A percentile compares a stretch with the other conserved stretches of the same genome.
phyloP scores from a whole-genome alignment of 2,329 filamentous ascomycete species.

The Xylariaceae sp. region DNA sequence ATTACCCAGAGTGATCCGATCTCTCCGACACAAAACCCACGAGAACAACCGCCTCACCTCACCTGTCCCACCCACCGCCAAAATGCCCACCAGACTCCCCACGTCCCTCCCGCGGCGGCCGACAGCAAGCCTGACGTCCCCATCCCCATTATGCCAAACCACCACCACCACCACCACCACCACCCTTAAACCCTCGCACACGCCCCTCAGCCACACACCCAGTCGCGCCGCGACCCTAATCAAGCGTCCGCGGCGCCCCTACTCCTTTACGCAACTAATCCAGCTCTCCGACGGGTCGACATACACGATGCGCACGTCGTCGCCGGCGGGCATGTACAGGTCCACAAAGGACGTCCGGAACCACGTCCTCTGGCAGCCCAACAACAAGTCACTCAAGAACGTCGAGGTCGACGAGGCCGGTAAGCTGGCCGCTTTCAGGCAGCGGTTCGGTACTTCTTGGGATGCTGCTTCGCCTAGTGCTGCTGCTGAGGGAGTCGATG shows the following conservation, averaged over 20 bases:
- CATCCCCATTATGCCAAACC: slow-evolving; percentile 12
- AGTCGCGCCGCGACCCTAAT: slow-evolving; percentile 81
- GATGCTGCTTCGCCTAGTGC: slow-evolving; percentile 48
- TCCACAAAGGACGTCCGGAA: slow-evolving; percentile 81
- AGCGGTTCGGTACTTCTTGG: slow-evolving; percentile 78
- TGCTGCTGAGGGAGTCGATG: slow-evolving; percentile 28
- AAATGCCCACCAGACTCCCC: slow-evolving; percentile 33
- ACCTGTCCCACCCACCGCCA: slow-evolving; percentile 12
- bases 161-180: slow-evolving; percentile 11
- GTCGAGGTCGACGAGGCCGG: slow-evolving; percentile 95
- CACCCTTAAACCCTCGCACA: slow-evolving; percentile 17
- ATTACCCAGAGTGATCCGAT: no score
- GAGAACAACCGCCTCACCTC: neutral
- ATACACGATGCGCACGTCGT: slow-evolving; percentile 75
- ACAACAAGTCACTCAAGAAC: slow-evolving; percentile 73
- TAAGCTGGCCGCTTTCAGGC: slow-evolving; percentile 78
- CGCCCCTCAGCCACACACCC: slow-evolving; percentile 45
- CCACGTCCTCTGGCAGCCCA: slow-evolving; percentile 86
- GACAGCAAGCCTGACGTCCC: slow-evolving; percentile 19
- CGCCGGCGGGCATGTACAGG: slow-evolving; percentile 57
- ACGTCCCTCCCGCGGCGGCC: slow-evolving; percentile 29
- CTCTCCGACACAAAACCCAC: slow-evolving; percentile 10
- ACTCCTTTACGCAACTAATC: slow-evolving; percentile 95
- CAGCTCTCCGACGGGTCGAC: slow-evolving; percentile 88
- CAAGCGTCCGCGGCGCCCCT: slow-evolving; percentile 82